Conservation (phyloP, 1,284 basidiomycete species). For the Cerrena zonata region DNA sequence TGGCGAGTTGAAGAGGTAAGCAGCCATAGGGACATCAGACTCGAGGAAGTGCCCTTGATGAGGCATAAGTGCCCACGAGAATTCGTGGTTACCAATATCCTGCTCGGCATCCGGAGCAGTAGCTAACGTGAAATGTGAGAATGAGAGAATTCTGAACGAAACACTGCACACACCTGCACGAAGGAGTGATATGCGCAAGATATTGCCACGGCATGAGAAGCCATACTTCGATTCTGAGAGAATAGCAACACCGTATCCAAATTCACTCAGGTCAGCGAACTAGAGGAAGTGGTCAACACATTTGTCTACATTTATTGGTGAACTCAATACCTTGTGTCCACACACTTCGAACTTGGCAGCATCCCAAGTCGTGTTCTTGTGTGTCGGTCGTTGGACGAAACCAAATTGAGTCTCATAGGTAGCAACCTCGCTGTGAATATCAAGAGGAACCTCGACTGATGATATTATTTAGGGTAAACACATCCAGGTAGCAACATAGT, state of each 20-base stretch:
- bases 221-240: conserved; percentile 95
- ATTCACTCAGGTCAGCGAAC: conserved; percentile 84
- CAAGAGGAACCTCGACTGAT: conserved; percentile 83
- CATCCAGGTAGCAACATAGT: background rate
- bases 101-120: conserved; percentile 90
- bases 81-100: conserved; percentile 70
- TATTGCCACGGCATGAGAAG: conserved; percentile 75
- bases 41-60: conserved; percentile 82
- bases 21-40: conserved; percentile 77
- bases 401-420: conserved; percentile 95
- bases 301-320: background rate
- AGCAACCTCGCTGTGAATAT: conserved; percentile 77
- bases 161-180: conserved; percentile 32
- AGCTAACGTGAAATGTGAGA: conserved; percentile 50
- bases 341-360: conserved; percentile 77
- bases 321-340: conserved; percentile 62
- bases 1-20: conserved; percentile 83
- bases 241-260: conserved; percentile 88
- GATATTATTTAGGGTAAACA: conserved; percentile 4
- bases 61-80: conserved; percentile 85
- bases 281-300: conserved; percentile 23
- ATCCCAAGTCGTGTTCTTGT: conserved; percentile 88
- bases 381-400: conserved; percentile 82
- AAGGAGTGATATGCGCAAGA: conserved; percentile 83
- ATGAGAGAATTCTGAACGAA: too few species aligned